Conservation (phyloP, 305 asterid species). For the Petunia hybrid region DNA sequence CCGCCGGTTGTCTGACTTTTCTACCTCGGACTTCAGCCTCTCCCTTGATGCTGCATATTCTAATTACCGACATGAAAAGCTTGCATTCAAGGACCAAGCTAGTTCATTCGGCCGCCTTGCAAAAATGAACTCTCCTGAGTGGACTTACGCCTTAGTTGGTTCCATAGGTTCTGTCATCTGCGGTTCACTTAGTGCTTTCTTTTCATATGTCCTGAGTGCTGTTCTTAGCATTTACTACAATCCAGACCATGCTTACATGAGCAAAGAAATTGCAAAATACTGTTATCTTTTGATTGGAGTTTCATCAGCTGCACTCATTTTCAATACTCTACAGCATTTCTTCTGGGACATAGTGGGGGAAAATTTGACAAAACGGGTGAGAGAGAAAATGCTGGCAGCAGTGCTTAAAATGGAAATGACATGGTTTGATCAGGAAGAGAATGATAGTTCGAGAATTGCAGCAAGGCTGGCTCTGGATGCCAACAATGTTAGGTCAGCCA, state of each 20-base stretch:
- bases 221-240: constrained; percentile 95
- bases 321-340: constrained; percentile 94
- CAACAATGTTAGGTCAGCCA: constrained; percentile 95
- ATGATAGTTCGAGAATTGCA: constrained; percentile 87
- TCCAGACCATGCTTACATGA: constrained; percentile 79
- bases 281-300: constrained; percentile 93
- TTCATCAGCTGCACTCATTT: constrained; percentile 91
- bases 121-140: constrained; percentile 98
- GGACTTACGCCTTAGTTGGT: constrained; percentile 89
- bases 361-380: constrained; percentile 86
- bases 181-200: constrained; percentile 97
- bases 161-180: constrained; percentile 92
- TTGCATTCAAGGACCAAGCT: constrained; percentile 91
- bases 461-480: constrained; percentile 98
- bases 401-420: constrained; percentile 92
- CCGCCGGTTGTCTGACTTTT: constrained; percentile 90
- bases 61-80: constrained; percentile 81
- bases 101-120: constrained; percentile 93
- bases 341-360: constrained; percentile 99
- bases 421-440: constrained; percentile 97
- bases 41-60: constrained; percentile 83
- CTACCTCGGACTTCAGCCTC: constrained; percentile 95
- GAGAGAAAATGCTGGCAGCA: constrained; percentile 88
- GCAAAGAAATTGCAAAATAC: constrained; percentile 77
- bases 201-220: constrained; percentile 93